These are phyloP conservation scores for Hemileccinum rubropunctum DNA, from an alignment of 768 basidiomycete genomes.

Conservation along the genomic window DNA sequence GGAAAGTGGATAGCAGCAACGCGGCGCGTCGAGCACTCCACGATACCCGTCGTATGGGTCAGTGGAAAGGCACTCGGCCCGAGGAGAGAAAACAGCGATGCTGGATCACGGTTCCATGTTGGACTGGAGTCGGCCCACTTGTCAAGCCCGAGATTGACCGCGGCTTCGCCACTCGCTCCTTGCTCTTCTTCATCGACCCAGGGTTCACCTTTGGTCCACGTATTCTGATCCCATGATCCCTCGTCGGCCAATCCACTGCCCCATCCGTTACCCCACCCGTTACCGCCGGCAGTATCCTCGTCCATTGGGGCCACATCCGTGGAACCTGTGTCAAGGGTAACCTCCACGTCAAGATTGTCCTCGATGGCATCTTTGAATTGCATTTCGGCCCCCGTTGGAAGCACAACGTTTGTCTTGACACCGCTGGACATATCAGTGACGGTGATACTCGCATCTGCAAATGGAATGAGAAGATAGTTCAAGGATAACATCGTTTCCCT, in stretches of 20 bases:
- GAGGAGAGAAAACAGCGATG: constrained; percentile 40
- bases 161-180: constrained; percentile 1
- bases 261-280: constrained; percentile 3
- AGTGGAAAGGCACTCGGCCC: constrained; percentile 57
- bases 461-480: constrained; percentile 5
- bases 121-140: constrained; percentile 17
- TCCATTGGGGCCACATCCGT: background rate
- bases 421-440: constrained; percentile 19
- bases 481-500: background rate
- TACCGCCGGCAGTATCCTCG: background rate
- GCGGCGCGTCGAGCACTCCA: constrained; percentile 63
- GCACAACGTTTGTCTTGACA: constrained; percentile 9
- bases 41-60: constrained; percentile 63
- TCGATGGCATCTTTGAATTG: constrained; percentile 29
- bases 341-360: constrained; percentile 22
- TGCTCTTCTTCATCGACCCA: constrained; percentile 9
- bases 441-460: constrained; percentile 12
- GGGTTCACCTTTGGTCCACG: constrained; percentile 11
- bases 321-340: constrained; percentile 7
- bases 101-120: constrained; percentile 23
- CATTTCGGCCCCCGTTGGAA: constrained; percentile 24
- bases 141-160: background rate
- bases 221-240: constrained; percentile 7
- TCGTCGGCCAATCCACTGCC: constrained; percentile 14
- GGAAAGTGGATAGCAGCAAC: constrained; percentile 48